Percentiles rank a stretch among this genome's conserved stretches.
phyloP scores from a whole-genome alignment of 306 rosid genomes.

The Sphenostylis stenocarpa region DNA sequence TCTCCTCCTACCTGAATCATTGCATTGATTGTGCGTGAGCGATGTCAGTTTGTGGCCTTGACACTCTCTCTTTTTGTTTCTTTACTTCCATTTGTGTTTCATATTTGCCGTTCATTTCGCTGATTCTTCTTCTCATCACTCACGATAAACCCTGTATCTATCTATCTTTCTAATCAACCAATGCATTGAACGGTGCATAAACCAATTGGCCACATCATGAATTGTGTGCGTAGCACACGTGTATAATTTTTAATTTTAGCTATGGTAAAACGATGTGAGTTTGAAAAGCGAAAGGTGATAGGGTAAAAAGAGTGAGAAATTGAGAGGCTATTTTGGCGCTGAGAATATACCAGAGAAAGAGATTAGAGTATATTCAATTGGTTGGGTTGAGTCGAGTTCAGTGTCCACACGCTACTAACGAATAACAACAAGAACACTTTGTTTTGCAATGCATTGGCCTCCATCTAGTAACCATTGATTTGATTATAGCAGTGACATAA shows the following conservation, averaged over 20 bases:
- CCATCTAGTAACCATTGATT: too few species aligned
- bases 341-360: constrained; percentile 3
- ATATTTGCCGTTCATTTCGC: constrained; percentile 10
- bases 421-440: not conserved
- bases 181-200: not conserved
- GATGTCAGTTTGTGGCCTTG: not conserved
- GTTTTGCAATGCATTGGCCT: not conserved
- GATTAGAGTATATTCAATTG: not conserved
- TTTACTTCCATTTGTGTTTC: not conserved
- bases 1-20: not conserved
- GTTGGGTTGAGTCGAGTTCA: not conserved
- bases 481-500: too few species aligned
- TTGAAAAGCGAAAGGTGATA: not conserved
- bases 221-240: not conserved
- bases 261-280: not conserved
- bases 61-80: not conserved
- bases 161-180: not conserved
- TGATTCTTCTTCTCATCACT: not conserved
- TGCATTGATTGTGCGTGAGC: not conserved
- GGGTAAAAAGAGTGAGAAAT: constrained; percentile 8
- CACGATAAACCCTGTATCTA: not conserved
- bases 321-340: not conserved
- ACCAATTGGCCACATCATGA: not conserved
- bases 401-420: not conserved
- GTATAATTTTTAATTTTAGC: too few species aligned